Evolutionary conservation across 179 eudicot genomes (phyloP).

Genomic region (Nepenthes alata): DNA sequence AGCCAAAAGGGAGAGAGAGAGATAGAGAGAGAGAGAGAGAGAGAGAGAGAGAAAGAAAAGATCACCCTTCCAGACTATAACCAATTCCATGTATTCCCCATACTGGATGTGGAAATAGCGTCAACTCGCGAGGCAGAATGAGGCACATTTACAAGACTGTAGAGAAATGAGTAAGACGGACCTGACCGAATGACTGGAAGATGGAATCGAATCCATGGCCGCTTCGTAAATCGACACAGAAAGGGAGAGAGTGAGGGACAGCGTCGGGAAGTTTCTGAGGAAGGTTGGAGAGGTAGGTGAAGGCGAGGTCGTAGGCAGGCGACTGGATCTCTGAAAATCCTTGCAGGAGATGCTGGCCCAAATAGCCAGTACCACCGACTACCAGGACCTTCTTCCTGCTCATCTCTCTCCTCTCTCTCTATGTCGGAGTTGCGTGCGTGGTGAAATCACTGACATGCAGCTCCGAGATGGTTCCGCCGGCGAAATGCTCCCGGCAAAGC

Average conservation of each 20-base stretch:
- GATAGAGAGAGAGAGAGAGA: too few species aligned
- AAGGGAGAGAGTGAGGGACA: conserved; percentile 44
- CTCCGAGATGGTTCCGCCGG: too few species aligned
- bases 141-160: neutral
- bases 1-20: too few species aligned
- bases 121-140: neutral
- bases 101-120: neutral
- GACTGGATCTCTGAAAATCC: conserved; percentile 16
- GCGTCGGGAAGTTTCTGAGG: conserved; percentile 45
- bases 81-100: too few species aligned
- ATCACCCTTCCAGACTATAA: too few species aligned
- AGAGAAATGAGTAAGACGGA: conserved; percentile 3
- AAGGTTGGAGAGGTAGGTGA: conserved; percentile 52
- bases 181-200: conserved; percentile 58
- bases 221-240: conserved; percentile 41
- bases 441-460: too few species aligned
- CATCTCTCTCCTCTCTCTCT: conserved; percentile 13
- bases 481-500: too few species aligned
- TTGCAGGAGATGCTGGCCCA: conserved; percentile 72
- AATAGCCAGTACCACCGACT: conserved; percentile 78
- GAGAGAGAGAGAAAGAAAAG: too few species aligned
- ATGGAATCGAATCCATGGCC: conserved; percentile 54
- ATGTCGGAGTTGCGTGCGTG: too few species aligned
- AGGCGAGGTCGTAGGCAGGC: conserved; percentile 30
- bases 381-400: conserved; percentile 42